These are phyloP conservation scores for Monosporascus sp. DNA, from an alignment of 2,329 filamentous ascomycete genomes.

Conservation along the genomic window DNA sequence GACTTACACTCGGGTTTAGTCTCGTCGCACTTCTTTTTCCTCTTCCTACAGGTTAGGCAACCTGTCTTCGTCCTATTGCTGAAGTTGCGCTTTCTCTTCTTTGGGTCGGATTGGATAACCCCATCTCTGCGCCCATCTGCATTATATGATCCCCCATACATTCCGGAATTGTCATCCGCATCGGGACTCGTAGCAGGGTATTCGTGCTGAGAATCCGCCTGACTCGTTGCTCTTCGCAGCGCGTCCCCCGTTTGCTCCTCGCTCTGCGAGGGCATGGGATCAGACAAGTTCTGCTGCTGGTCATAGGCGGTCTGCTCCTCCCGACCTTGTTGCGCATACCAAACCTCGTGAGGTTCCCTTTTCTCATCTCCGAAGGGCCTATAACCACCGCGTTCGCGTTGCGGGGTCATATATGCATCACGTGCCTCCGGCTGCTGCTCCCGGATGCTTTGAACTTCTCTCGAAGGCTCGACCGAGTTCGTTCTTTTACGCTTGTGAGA, in stretches of 20 bases:
- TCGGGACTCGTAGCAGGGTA: slow-evolving; percentile 51
- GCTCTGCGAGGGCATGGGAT: slow-evolving; percentile 39
- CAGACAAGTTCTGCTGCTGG: slow-evolving; percentile 39
- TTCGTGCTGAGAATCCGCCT: slow-evolving; percentile 41
- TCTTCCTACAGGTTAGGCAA: slow-evolving; percentile 82
- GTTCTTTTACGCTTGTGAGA: slow-evolving; percentile 67
- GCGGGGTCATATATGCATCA: slow-evolving; percentile 37
- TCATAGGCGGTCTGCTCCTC: slow-evolving; percentile 44
- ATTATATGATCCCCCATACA: slow-evolving; percentile 38
- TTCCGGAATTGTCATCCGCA: slow-evolving; percentile 43
- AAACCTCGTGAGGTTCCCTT: slow-evolving; percentile 42
- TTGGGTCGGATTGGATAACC: slow-evolving; percentile 53
- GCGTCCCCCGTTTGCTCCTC: slow-evolving; percentile 47
- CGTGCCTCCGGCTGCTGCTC: slow-evolving; percentile 33
- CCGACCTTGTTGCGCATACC: slow-evolving; percentile 43
- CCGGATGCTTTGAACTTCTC: slow-evolving; percentile 25
- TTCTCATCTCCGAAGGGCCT: slow-evolving; percentile 40
- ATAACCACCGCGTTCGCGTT: slow-evolving; percentile 37
- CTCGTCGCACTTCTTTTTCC: slow-evolving; percentile 99
- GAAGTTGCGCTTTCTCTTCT: slow-evolving; percentile 75
- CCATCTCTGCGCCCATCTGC: slow-evolving; percentile 41
- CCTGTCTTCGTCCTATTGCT: slow-evolving; percentile 95
- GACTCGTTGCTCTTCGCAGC: slow-evolving; percentile 38
- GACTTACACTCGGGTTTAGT: slow-evolving; percentile 82
- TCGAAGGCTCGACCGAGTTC: slow-evolving; percentile 48